phyloP scores from a whole-genome alignment of 2,329 filamentous ascomycete genomes.

The Lecanosticta acicola region DNA sequence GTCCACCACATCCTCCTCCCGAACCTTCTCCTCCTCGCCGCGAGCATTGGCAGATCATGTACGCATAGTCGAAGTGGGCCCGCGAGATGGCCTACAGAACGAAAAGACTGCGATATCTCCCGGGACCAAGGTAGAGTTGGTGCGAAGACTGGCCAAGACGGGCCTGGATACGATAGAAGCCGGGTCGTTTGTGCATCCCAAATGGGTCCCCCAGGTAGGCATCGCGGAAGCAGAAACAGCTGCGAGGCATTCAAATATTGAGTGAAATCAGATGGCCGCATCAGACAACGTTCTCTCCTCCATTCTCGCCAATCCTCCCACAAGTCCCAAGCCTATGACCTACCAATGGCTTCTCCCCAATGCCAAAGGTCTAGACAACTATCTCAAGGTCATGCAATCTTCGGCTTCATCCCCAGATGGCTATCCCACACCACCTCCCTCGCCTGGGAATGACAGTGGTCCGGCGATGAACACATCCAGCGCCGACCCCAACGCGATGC shows the following conservation, averaged over 20 bases:
- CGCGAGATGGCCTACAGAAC: constrained; percentile 81
- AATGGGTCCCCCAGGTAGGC: constrained; percentile 75
- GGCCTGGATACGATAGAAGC: constrained; percentile 71
- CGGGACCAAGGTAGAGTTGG: constrained; percentile 69
- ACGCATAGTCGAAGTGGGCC: constrained; percentile 71
- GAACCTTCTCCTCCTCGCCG: constrained; percentile 24
- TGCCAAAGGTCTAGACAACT: constrained; percentile 62
- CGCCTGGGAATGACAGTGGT: constrained; percentile 32
- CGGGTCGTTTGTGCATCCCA: constrained; percentile 75
- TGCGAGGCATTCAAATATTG: constrained; percentile 5
- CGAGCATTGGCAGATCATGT: constrained; percentile 38
- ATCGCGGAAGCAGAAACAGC: constrained; percentile 9
- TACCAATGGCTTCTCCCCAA: constrained; percentile 83
- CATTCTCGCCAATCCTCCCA: constrained; percentile 54
- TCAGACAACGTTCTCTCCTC: constrained; percentile 69
- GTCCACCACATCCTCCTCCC: constrained; percentile 7
- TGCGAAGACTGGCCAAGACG: constrained; percentile 61
- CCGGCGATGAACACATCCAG: constrained; percentile 41
- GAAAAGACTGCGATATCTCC: constrained; percentile 67
- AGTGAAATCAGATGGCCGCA: constrained; percentile 61
- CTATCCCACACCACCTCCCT: constrained; percentile 44
- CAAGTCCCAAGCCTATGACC: constrained; percentile 53
- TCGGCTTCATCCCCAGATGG: constrained; percentile 39
- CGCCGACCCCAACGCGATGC: constrained; percentile 39
- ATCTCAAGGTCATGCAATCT: constrained; percentile 47